Percentiles rank a stretch among this genome's conserved stretches.
These are phyloP conservation scores for Galerina marginata DNA, from an alignment of 768 basidiomycete species.

Conservation along the genomic window DNA sequence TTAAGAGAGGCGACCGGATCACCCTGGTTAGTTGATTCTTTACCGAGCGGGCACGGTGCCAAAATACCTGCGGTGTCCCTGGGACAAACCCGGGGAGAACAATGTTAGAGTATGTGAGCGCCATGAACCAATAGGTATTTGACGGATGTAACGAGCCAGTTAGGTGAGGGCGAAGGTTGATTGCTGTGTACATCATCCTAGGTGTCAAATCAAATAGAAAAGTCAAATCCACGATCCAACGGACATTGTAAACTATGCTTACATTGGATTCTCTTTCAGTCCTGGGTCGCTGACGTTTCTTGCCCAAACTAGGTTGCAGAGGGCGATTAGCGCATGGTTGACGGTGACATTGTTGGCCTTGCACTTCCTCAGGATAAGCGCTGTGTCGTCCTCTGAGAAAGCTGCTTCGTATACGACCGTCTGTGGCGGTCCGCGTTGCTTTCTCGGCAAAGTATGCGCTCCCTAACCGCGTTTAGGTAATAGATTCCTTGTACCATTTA, in stretches of 20 bases:
- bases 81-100: conserved; percentile 9
- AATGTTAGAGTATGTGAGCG: conserved; percentile 12
- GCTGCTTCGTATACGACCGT: conserved; percentile 37
- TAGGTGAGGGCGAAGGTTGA: conserved; percentile 6
- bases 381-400: conserved; percentile 39
- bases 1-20: conserved; percentile 56
- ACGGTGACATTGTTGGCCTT: conserved; percentile 65
- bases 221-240: no score
- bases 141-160: neutral
- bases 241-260: neutral
- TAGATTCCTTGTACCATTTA: no score
- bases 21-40: conserved; percentile 49
- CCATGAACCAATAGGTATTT: conserved; percentile 9
- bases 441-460: conserved; percentile 59
- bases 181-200: conserved; percentile 14
- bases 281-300: conserved; percentile 29
- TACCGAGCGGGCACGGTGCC: conserved; percentile 5
- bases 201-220: neutral
- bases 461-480: conserved; percentile 37
- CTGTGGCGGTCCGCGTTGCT: conserved; percentile 39
- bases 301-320: conserved; percentile 65
- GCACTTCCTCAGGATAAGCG: conserved; percentile 57
- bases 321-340: conserved; percentile 61
- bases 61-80: neutral
- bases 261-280: conserved; percentile 4